Evolutionary conservation across 768 basidiomycete genomes (phyloP).

Genomic region (Tulasnella calospora): DNA sequence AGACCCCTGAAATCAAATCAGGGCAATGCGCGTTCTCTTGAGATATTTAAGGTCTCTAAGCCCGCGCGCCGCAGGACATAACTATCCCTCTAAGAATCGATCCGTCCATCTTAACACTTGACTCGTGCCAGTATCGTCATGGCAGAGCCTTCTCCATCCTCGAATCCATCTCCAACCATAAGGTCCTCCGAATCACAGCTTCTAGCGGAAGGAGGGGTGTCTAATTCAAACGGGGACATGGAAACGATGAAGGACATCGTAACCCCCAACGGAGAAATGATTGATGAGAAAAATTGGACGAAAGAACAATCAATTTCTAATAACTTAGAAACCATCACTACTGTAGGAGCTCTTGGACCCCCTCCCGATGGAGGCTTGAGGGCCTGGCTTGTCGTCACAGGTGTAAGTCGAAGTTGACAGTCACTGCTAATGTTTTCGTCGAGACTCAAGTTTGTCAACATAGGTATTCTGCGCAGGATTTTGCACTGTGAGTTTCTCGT

Average conservation of each 20-base stretch:
- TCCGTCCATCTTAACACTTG: neutral
- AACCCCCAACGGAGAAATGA: neutral
- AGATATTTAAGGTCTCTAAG: neutral
- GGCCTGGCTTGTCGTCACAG: constrained; percentile 13
- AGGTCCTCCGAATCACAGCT: neutral
- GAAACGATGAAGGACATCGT: neutral
- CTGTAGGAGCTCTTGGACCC: neutral
- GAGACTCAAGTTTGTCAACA: neutral
- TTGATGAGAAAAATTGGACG: neutral
- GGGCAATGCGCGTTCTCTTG: neutral
- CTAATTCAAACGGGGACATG: neutral
- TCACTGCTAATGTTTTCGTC: neutral
- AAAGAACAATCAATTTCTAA: neutral
- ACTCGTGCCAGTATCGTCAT: neutral
- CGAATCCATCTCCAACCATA: neutral
- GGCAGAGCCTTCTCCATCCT: neutral
- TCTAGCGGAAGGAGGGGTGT: neutral
- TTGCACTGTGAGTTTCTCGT: constrained; percentile 2
- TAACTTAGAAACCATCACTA: neutral
- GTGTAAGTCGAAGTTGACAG: neutral
- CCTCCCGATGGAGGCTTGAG: constrained; percentile 18
- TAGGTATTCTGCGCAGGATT: constrained; percentile 9
- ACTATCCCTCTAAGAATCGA: neutral
- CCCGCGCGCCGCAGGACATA: neutral
- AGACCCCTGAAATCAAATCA: neutral